Base-by-base conservation (phyloP, 2,329 filamentous ascomycete genomes). In the Aspergillus melleus region DNA sequence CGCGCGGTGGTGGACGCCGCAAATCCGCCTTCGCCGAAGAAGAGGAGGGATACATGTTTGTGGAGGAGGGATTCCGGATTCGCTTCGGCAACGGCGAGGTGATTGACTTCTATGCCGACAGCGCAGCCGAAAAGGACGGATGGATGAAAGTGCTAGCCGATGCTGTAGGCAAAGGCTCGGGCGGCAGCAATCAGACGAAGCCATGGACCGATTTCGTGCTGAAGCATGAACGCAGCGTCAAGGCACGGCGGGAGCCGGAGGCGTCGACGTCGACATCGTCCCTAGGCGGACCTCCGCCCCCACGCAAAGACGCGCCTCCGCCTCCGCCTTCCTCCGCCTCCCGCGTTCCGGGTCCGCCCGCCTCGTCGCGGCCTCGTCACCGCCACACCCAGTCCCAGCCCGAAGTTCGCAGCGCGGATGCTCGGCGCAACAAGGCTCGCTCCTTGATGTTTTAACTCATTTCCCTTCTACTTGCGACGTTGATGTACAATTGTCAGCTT, bases 21-120 rank as follows among this genome's bases (percentile, higher is more conserved):
- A 92, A 96, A 75, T 97, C 93, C 36, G 95, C 91, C 11, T 99
- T 99, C 75, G 93, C 94, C 1, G 95, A 98, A 76, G 95, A 99
- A 66, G 95, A 99, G 78, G 95, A 99, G 74, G 95, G 95, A 47
- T 99, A 99, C 81, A 96, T 97, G 90, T 99, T 99, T 75, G 94
- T 99, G 55, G 95, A 99, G 76, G 95, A 99, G 75, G 95, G 95
- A 2, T 99, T 99, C 88, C 91, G 95, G 46, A 96, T 99, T 74
- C 92, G 94, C 59, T 99, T 99, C 78, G 96, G 91, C 74, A 99
- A 99, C 71, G 95, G 95, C 62, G 95, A 99, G 79, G 88, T 96
- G 64, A 99, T 99, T 73, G 94, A 98, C 81, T 98, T 98, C 75
- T 98, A 99, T 73, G 95, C 94, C 71, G 94, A 98, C 76, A 93